Conservation (phyloP, 805 yeast species). For the Candida wancherniae region DNA sequence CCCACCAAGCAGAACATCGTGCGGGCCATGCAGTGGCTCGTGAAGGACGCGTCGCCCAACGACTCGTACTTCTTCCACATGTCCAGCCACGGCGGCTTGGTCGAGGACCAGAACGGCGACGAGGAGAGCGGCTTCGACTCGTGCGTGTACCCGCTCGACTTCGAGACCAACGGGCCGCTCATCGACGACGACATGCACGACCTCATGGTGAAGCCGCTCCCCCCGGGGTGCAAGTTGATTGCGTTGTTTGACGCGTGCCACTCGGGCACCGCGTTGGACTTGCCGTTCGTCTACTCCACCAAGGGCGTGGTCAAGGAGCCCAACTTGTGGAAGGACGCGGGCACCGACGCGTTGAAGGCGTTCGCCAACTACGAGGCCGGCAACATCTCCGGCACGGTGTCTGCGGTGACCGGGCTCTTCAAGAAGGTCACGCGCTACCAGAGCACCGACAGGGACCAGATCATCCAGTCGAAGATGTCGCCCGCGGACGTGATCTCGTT, state of each 20-base stretch:
- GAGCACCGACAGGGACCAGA: conserved; percentile 21
- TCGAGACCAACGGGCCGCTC: conserved; percentile 59
- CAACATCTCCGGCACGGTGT: conserved; percentile 35
- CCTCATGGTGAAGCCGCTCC: conserved; percentile 63
- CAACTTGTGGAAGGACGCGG: conserved; percentile 69
- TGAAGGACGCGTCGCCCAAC: conserved; percentile 64
- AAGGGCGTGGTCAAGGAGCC: conserved; percentile 83
- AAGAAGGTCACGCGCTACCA: conserved; percentile 25
- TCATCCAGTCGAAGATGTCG: conserved; percentile 53
- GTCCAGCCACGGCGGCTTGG: conserved; percentile 84
- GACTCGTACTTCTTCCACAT: conserved; percentile 79
- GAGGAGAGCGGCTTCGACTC: conserved; percentile 73
- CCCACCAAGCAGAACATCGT: conserved; percentile 71
- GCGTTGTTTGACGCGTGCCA: conserved; percentile 84
- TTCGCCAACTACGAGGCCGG: conserved; percentile 23
- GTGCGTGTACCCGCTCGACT: conserved; percentile 70
- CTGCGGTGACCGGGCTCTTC: conserved; percentile 30
- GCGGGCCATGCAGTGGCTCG: conserved; percentile 80
- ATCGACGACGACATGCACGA: conserved; percentile 73
- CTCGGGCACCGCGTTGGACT: conserved; percentile 76
- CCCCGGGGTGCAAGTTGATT: conserved; percentile 70
- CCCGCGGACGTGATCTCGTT: conserved; percentile 74
- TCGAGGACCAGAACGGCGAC: conserved; percentile 64
- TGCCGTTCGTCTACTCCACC: conserved; percentile 77
- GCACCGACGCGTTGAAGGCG: conserved; percentile 50